Evolutionary conservation across 169 alveolate genomes (phyloP).

Genomic region (Plasmodium reichenowi): DNA sequence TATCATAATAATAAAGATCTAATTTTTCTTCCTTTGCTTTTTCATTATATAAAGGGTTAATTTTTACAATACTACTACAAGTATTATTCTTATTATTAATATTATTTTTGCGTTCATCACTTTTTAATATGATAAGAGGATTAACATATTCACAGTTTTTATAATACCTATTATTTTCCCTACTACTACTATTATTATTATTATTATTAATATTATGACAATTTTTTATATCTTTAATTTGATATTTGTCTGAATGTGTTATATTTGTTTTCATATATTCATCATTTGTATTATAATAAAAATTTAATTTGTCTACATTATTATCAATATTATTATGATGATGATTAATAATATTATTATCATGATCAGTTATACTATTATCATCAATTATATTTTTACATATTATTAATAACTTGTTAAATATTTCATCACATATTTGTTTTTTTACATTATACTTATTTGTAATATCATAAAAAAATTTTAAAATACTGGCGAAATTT

Average conservation of each 20-base stretch:
- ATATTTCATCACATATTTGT: constrained; percentile 26
- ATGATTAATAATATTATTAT: background rate
- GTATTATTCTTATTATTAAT: background rate
- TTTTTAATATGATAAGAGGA: too few relatives aligned
- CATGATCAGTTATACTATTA: background rate
- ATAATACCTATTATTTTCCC: too few relatives aligned
- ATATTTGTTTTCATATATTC: background rate
- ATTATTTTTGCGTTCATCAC: too few relatives aligned
- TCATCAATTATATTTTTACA: constrained; percentile 53
- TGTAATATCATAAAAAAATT: constrained; percentile 36
- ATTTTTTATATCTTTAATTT: background rate
- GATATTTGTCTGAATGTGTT: background rate
- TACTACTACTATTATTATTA: too few relatives aligned
- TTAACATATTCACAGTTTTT: too few relatives aligned
- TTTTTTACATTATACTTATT: constrained; percentile 20
- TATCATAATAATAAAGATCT: background rate
- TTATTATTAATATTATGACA: constrained; percentile 7
- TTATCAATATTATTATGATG: background rate
- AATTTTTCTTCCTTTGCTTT: background rate
- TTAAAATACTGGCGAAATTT: constrained; percentile 34
- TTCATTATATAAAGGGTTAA: background rate
- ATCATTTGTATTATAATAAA: background rate
- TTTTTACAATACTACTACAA: background rate
- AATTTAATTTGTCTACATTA: background rate
- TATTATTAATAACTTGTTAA: constrained; percentile 35